Percentiles rank a stretch among this genome's conserved stretches.
These are phyloP conservation scores for Chrysoporthe cubensis DNA, from an alignment of 2,329 filamentous ascomycete species.

Conservation along the genomic window DNA sequence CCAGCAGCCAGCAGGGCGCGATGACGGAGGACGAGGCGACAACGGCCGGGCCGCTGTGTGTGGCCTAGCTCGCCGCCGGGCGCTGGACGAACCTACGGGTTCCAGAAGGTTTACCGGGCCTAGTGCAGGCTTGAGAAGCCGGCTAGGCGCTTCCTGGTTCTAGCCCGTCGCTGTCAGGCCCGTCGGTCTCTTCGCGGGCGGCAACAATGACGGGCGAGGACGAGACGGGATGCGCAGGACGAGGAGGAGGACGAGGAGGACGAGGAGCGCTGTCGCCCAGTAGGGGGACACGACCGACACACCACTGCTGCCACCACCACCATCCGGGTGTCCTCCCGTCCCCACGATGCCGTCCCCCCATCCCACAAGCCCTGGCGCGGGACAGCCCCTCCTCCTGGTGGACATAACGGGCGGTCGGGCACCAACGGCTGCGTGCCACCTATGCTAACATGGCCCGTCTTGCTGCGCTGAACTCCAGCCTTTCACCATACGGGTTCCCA, in stretches of 20 bases:
- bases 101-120: not conserved
- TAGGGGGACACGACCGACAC: no score
- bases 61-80: not conserved
- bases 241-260: no score
- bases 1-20: not conserved
- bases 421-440: conserved; percentile 13
- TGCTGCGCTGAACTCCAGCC: not conserved
- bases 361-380: no score
- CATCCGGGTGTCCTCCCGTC: no score
- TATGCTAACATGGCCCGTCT: not conserved
- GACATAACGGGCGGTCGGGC: not conserved
- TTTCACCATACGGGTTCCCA: not conserved
- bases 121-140: not conserved
- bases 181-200: no score
- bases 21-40: not conserved
- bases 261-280: no score
- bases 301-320: no score
- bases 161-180: not conserved
- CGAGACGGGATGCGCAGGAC: no score
- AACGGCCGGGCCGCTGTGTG: not conserved
- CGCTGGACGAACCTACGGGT: not conserved
- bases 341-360: no score
- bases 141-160: not conserved
- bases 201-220: no score
- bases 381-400: no score